Percentiles rank a stretch among this genome's conserved stretches.
Conservation (phyloP, 371 early-diverging fungal genomes). For the Polyrhizophydium stewartii region DNA sequence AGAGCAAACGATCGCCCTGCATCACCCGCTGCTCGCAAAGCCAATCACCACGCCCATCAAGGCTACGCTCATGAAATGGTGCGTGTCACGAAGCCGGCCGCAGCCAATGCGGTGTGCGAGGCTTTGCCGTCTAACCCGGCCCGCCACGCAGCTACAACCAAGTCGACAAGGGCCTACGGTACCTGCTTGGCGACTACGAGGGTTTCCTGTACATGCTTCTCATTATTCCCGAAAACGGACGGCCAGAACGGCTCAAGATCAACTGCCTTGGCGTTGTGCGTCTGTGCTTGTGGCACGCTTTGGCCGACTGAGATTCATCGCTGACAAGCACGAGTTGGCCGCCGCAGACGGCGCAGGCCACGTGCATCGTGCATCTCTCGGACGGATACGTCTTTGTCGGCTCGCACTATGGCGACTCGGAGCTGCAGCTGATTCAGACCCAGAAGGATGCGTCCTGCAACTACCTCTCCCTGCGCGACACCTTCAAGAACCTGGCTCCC, state of each 20-base stretch:
- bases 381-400: constrained; percentile 4
- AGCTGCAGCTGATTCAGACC: constrained; percentile 49
- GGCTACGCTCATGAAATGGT: constrained; percentile 37
- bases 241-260: constrained; percentile 25
- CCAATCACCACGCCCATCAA: constrained; percentile 46
- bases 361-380: constrained; percentile 18
- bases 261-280: constrained; percentile 42
- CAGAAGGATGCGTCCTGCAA: constrained; percentile 29
- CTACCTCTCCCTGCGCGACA: constrained; percentile 53
- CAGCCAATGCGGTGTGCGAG: no score
- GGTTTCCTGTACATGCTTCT: constrained; percentile 65
- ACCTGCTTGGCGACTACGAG: constrained; percentile 69
- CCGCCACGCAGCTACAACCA: constrained; percentile 33
- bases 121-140: not conserved
- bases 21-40: constrained; percentile 26
- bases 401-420: constrained; percentile 57
- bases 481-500: constrained; percentile 76
- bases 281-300: not conserved
- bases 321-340: not conserved
- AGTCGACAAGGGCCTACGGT: constrained; percentile 48
- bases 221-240: constrained; percentile 15
- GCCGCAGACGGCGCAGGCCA: constrained; percentile 32
- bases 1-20: constrained; percentile 62
- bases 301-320: not conserved
- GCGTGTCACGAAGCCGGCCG: not conserved